Evolutionary conservation across 2,329 filamentous ascomycete genomes (phyloP).

Genomic region (Ascochyta pisi): DNA sequence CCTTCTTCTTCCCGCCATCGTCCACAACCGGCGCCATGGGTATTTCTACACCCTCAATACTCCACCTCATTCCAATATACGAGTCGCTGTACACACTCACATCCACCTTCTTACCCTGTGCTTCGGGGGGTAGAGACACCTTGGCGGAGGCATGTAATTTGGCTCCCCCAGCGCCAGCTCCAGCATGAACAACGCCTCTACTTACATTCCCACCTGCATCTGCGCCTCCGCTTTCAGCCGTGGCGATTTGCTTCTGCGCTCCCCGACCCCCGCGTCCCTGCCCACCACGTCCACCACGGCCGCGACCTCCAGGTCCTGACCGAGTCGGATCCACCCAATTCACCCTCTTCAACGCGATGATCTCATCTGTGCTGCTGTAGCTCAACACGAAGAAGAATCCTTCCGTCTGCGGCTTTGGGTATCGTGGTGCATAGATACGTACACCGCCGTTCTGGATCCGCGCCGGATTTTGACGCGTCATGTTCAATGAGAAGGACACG

Average conservation of each 20-base stretch:
- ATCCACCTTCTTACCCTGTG: conserved; percentile 68
- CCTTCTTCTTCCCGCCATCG: conserved; percentile 37
- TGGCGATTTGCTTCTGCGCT: no score
- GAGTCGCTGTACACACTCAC: conserved; percentile 84
- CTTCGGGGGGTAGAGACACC: conserved; percentile 66
- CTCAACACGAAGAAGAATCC: conserved; percentile 88
- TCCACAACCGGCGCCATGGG: conserved; percentile 49
- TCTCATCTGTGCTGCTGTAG: conserved; percentile 71
- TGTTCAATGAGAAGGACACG: conserved; percentile 65
- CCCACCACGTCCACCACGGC: conserved; percentile 24
- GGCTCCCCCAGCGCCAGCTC: conserved; percentile 24
- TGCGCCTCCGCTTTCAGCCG: no score
- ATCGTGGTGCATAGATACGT: conserved; percentile 83
- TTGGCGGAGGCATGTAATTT: conserved; percentile 62
- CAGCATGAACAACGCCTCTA: conserved; percentile 3
- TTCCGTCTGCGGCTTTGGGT: conserved; percentile 93
- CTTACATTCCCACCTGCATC: no score
- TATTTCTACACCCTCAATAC: conserved; percentile 59
- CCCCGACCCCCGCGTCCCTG: not conserved
- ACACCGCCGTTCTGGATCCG: conserved; percentile 57
- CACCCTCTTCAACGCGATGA: conserved; percentile 85
- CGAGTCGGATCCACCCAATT: conserved; percentile 66
- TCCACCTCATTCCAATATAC: conserved; percentile 79
- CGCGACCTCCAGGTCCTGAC: conserved; percentile 4
- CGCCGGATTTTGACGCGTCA: conserved; percentile 70